Percentiles rank a stretch among this genome's conserved stretches.
Conservation (phyloP, 805 yeast species). For the Grigorovia yakushimaensis region DNA sequence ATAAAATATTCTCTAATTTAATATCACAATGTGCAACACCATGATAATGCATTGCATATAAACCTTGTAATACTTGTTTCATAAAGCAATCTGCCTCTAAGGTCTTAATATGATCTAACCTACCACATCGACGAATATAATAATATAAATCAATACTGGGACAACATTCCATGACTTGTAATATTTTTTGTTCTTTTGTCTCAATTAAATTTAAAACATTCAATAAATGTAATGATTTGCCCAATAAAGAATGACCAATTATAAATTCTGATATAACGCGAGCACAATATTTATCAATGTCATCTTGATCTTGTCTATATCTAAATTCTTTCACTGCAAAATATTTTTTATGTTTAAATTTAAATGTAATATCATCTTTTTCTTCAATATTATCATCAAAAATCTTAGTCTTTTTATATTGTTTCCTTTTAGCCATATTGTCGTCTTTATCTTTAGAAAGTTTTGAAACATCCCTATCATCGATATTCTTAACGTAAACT, state of each 20-base stretch:
- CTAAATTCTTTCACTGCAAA: constrained; percentile 86
- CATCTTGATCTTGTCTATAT: constrained; percentile 66
- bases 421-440: no score
- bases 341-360: constrained; percentile 42
- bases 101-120: constrained; percentile 38
- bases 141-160: constrained; percentile 72
- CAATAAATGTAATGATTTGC: constrained; percentile 47
- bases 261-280: constrained; percentile 82
- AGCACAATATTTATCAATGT: constrained; percentile 79
- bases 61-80: constrained; percentile 76
- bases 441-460: no score
- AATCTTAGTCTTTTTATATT: constrained; percentile 42
- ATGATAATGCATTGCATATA: constrained; percentile 76
- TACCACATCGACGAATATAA: constrained; percentile 38
- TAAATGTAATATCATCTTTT: neutral
- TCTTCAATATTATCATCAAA: constrained; percentile 38
- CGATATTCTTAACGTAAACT: constrained; percentile 48
- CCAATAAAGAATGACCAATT: constrained; percentile 58
- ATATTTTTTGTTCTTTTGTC: constrained; percentile 50
- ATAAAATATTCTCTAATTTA: constrained; percentile 76
- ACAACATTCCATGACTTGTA: constrained; percentile 91
- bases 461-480: constrained; percentile 4
- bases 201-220: constrained; percentile 75
- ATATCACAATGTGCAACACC: constrained; percentile 93
- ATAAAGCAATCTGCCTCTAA: constrained; percentile 81